phyloP scores from a whole-genome alignment of 352 stramenopile genomes.

The Phytophthora crassamura region DNA sequence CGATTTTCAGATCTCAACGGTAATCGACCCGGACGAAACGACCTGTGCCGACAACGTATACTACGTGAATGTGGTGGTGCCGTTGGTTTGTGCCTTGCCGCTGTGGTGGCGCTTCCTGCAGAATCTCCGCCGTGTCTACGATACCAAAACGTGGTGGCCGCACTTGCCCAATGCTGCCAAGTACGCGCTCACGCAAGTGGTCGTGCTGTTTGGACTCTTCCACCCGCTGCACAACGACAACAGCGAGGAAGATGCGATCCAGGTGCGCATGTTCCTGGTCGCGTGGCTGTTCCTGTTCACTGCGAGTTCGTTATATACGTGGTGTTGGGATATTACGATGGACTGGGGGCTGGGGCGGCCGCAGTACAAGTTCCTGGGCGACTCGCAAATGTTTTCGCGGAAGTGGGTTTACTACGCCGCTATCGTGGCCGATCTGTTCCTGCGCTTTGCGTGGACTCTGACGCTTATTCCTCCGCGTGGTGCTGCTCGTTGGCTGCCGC shows the following conservation, averaged over 20 bases:
- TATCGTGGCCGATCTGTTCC: conserved; percentile 80
- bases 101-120: conserved; percentile 98
- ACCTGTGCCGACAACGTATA: conserved; percentile 81
- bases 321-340: conserved; percentile 89
- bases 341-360: conserved; percentile 85
- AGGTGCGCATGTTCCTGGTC: conserved; percentile 60
- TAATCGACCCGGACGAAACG: conserved; percentile 18
- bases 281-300: conserved; percentile 85
- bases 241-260: conserved; percentile 21
- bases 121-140: conserved; percentile 94
- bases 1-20: conserved; percentile 22
- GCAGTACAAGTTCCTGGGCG: conserved; percentile 79
- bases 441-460: conserved; percentile 85
- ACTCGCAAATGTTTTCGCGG: conserved; percentile 87
- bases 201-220: conserved; percentile 88
- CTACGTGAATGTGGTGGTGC: conserved; percentile 95
- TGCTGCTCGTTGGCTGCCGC: conserved; percentile 58
- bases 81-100: conserved; percentile 94
- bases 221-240: conserved; percentile 74
- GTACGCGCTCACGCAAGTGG: conserved; percentile 90
- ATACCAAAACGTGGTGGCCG: conserved; percentile 95
- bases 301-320: conserved; percentile 81
- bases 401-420: conserved; percentile 84
- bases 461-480: conserved; percentile 78
- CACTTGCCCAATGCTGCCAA: conserved; percentile 97